Conservation (phyloP, 116 monocot species). For the Cymodocea nodosa region DNA sequence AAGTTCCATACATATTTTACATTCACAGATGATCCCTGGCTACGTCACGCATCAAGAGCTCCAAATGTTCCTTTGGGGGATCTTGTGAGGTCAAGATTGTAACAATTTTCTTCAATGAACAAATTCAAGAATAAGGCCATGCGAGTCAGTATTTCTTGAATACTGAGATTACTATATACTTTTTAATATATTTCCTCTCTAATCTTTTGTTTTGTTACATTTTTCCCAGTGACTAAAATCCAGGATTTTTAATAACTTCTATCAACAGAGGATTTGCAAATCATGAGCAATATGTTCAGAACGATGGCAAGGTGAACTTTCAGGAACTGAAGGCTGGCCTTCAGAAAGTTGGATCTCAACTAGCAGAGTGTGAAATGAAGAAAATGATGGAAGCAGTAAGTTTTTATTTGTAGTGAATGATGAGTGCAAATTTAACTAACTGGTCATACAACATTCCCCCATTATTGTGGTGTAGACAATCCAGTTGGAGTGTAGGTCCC, state of each 20-base stretch:
- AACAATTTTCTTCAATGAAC: constrained; percentile 77
- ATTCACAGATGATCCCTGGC: constrained; percentile 65
- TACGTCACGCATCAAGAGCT: constrained; percentile 36
- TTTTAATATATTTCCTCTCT: not conserved
- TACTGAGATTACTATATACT: not conserved
- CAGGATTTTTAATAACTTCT: constrained; percentile 73
- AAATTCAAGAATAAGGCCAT: constrained; percentile 80
- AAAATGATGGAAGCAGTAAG: constrained; percentile 80
- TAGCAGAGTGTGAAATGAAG: constrained; percentile 54
- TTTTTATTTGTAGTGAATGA: not conserved
- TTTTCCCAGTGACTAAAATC: not conserved
- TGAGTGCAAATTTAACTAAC: no score
- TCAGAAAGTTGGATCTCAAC: constrained; percentile 49
- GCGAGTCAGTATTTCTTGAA: constrained; percentile 22
- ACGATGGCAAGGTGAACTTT: constrained; percentile 54
- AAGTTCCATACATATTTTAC: constrained; percentile 1
- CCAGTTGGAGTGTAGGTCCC: no score
- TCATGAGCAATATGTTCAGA: constrained; percentile 63
- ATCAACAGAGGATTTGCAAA: constrained; percentile 51
- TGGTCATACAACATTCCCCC: no score
- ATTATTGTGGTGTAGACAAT: no score
- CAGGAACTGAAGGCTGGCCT: constrained; percentile 68
- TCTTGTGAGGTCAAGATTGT: constrained; percentile 45
- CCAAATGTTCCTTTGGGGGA: constrained; percentile 72
- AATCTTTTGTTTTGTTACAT: not conserved